Base-by-base conservation (phyloP, 1,284 basidiomycete genomes). In the Ustilago nuda region DNA sequence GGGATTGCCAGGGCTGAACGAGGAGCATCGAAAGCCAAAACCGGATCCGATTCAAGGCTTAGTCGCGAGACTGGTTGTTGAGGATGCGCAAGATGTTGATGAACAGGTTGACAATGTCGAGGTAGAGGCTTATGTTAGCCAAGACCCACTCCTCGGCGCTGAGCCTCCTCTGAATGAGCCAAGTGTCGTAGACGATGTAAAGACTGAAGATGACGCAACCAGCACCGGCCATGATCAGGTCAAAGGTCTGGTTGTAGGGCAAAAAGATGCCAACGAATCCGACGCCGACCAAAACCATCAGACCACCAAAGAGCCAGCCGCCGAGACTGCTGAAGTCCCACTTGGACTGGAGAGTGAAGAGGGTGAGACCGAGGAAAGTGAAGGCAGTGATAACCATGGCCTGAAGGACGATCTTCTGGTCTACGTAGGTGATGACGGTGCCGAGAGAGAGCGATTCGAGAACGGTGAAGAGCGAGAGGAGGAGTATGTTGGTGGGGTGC, bases 91-190 rank as follows among this genome's bases (percentile, higher is more conserved):
- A 85, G 62, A 94, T 92, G 84, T 89, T 92, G 78, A 94, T 87
- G 89, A 94, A 94, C 59, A 94, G 89, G 82, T 94, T 87, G 75
- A 87, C 61, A 50, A 86, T 78, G 70, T 90, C 90, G 58, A 84
- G 76, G 61, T 80, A 96, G 43, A 96, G 90, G 76, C 91, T 92
- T 85, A 96, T 91, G 52, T 92, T 89, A 55, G 91, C 94, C 87
- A 94, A 88, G 72, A 95, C 94, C 87, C 90, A 95, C 84, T 95
- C 94, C 76, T 95, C 94, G 0, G 93, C 92, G 13, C 92, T 92
- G 39, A 95, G 87, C 62, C 90, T 89, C 13, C 76, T 63, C 86
- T 92, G 93, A 87, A 96, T 93, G 69, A 91, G 85, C 86, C 92
- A 93, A 2, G 94, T 96, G 75, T 95, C 94, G 83, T 92, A 95